Evolutionary conservation across 1,139 yeast species (phyloP), one percentile per base, ranked within the genome.

Genomic region (Debaryomyces sp.): DNA sequence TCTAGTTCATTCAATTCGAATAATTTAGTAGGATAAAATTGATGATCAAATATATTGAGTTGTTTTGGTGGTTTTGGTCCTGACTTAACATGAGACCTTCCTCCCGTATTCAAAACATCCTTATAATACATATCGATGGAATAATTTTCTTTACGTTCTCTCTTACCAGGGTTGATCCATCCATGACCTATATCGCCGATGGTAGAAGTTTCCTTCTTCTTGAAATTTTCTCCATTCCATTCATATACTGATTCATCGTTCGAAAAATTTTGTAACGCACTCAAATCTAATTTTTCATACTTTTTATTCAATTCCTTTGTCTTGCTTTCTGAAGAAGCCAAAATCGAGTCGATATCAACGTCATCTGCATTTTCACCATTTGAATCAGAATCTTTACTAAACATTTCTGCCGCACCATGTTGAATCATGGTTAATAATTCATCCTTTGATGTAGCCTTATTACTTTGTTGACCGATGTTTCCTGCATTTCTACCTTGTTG

Each of bases 171-270:
- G 53, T 86, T 82, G 51, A 87, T 82, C 89, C 89, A 85, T 9
- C 74, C 81, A 54, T 75, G 80, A 21, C 78, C 79, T 49, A 76
- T 67, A 49, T 66, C 68, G 24, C 72, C 58, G 42, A 71, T 65
- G 18, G 75, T 71, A 36, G 77, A 64, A 41, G 71, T 68, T 34
- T 77, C 77, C 56, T 84, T 85, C 73, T 86, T 87, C 65, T 85
- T 85, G 70, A 87, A 87, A 60, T 85, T 87, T 54, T 85, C 84
- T 43, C 96, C 96, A 64, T 87, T 85, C 96, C 96, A 87, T 66
- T 87, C 94, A 64, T 87, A 87, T 6, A 89, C 91, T 1, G 91
- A 85, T 49, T 75, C 81, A 41, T 82, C 80, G 51, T 75, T 76
- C 24, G 84, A 77, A 60, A 85, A 87, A 60, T 86, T 86, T 59